Conservation (phyloP, 371 early-diverging fungal genomes). For the Parasitella parasitica region DNA sequence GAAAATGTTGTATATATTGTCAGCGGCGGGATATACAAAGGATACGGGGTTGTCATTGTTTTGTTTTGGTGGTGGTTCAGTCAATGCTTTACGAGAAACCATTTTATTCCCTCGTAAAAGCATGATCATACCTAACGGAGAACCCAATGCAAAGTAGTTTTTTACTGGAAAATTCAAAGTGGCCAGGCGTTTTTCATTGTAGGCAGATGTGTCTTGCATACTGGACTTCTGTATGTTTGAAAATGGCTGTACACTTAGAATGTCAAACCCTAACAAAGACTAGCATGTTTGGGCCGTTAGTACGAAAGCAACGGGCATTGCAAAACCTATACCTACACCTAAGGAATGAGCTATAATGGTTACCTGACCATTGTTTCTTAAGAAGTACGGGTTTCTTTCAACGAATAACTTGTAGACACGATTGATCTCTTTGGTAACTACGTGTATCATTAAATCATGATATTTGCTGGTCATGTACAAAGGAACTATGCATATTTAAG, state of each 20-base stretch:
- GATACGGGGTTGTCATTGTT: slow-evolving; percentile 17
- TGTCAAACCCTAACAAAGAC: slow-evolving; percentile 77
- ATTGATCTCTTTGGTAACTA: slow-evolving; percentile 76
- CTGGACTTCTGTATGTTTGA: neutral
- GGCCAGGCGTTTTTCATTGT: slow-evolving; percentile 11
- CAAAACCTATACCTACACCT: slow-evolving; percentile 45
- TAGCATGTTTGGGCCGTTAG: slow-evolving; percentile 1
- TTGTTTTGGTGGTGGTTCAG: neutral
- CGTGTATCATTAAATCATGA: slow-evolving; percentile 76
- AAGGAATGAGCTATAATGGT: slow-evolving; percentile 82
- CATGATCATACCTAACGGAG: slow-evolving; percentile 77
- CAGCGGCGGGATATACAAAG: slow-evolving; percentile 62
- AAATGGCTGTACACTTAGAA: slow-evolving; percentile 66
- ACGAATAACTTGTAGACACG: slow-evolving; percentile 71
- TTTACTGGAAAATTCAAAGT: slow-evolving; percentile 45
- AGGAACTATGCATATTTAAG: slow-evolving; percentile 52
- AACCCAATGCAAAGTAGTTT: slow-evolving; percentile 74
- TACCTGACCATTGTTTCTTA: slow-evolving; percentile 66
- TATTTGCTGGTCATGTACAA: slow-evolving; percentile 83
- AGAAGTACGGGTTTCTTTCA: slow-evolving; percentile 72
- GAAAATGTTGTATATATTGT: slow-evolving; percentile 80
- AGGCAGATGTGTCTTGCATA: neutral
- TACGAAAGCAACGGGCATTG: neutral
- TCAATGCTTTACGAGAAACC: slow-evolving; percentile 46
- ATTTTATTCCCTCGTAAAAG: slow-evolving; percentile 69